These are phyloP conservation scores for Metarhizium sp. DNA, from an alignment of 2,329 filamentous ascomycete species.

Conservation along the genomic window DNA sequence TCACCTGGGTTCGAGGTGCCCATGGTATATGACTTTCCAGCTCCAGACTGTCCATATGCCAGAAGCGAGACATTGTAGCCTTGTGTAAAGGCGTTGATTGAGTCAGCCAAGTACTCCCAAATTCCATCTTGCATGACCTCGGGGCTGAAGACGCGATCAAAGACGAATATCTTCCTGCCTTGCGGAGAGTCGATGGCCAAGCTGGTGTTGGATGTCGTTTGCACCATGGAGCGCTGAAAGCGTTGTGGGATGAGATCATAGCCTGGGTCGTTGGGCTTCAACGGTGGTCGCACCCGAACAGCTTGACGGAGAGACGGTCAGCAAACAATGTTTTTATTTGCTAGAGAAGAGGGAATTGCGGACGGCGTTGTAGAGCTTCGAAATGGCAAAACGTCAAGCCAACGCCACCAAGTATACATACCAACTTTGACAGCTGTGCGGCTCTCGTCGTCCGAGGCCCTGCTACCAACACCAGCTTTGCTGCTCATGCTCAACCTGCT, in stretches of 20 bases:
- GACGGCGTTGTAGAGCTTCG: not conserved
- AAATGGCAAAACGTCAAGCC: not conserved
- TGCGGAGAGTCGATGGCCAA: constrained; percentile 84
- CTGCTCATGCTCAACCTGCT: constrained; percentile 81
- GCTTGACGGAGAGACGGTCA: constrained; percentile 39
- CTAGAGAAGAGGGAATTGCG: too few relatives aligned
- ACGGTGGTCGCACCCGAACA: constrained; percentile 83
- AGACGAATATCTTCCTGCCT: constrained; percentile 90
- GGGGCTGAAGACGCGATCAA: constrained; percentile 86
- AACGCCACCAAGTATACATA: constrained; percentile 37
- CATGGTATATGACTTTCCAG: constrained; percentile 98
- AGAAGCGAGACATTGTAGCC: constrained; percentile 98
- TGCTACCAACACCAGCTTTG: constrained; percentile 66
- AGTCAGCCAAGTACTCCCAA: constrained; percentile 90
- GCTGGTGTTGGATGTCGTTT: constrained; percentile 77
- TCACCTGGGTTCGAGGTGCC: constrained; percentile 82
- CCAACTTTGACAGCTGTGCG: constrained; percentile 94
- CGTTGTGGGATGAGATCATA: constrained; percentile 92
- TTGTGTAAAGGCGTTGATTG: constrained; percentile 80
- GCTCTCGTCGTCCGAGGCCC: constrained; percentile 80
- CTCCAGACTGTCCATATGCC: constrained; percentile 94
- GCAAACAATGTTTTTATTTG: not conserved
- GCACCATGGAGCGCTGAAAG: constrained; percentile 87
- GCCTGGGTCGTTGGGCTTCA: constrained; percentile 76
- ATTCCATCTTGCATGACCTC: constrained; percentile 79